phyloP scores from a whole-genome alignment of 2,329 filamentous ascomycete genomes.

The Sarocladiaceae sp. region DNA sequence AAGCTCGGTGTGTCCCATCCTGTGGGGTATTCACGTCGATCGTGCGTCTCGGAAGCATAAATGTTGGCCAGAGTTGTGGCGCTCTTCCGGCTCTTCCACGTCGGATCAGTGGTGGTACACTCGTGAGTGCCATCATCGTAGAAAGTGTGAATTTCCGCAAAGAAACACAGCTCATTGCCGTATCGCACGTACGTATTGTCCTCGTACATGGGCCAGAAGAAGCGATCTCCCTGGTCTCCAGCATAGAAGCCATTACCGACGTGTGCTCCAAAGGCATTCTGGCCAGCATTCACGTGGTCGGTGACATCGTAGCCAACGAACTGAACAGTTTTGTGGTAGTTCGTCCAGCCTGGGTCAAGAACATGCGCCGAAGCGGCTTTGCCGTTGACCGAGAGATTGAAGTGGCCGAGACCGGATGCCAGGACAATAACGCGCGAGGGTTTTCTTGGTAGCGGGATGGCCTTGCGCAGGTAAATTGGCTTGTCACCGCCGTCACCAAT shows the following conservation, averaged over 20 bases:
- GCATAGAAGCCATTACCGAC: constrained; percentile 42
- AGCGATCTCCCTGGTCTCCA: constrained; percentile 35
- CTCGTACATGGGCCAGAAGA: constrained; percentile 38
- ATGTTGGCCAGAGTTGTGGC: constrained; percentile 35
- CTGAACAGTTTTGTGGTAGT: constrained; percentile 35
- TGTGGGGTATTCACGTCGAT: constrained; percentile 26
- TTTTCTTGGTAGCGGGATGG: constrained; percentile 22
- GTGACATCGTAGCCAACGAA: constrained; percentile 40
- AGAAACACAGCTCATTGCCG: constrained; percentile 36
- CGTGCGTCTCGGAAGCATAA: constrained; percentile 34
- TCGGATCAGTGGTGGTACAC: constrained; percentile 29
- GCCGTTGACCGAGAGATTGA: constrained; percentile 33
- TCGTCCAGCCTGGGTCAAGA: constrained; percentile 34
- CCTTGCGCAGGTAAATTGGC: constrained; percentile 32
- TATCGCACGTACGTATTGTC: constrained; percentile 35
- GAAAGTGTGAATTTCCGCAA: constrained; percentile 32
- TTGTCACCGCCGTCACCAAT: constrained; percentile 35
- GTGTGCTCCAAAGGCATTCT: constrained; percentile 35
- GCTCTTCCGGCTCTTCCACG: constrained; percentile 32
- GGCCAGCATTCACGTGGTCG: constrained; percentile 20
- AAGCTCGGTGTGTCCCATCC: constrained; percentile 27
- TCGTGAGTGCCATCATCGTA: constrained; percentile 31
- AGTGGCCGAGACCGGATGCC: constrained; percentile 34
- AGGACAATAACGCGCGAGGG: constrained; percentile 29
- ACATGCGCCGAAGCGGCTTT: constrained; percentile 27